These are phyloP conservation scores for Ogataea degrootiae DNA, from an alignment of 805 yeast genomes.

Conservation along the genomic window DNA sequence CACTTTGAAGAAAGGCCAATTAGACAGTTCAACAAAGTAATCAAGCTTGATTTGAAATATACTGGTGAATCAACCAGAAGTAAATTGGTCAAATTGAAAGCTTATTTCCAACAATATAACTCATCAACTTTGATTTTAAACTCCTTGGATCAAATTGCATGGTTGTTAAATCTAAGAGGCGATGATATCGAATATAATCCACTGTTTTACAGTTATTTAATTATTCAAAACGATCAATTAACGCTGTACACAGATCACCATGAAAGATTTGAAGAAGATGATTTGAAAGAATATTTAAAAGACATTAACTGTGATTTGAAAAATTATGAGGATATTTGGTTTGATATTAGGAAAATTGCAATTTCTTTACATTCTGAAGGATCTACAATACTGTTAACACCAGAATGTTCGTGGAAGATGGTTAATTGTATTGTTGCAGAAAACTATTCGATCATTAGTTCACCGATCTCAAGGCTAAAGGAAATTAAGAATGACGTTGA, in stretches of 20 bases:
- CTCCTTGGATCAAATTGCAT: conserved; percentile 80
- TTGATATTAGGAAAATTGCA: conserved; percentile 36
- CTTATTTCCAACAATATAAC: conserved; percentile 31
- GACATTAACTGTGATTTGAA: conserved; percentile 39
- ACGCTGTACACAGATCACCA: conserved; percentile 39
- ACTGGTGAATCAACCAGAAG: conserved; percentile 60
- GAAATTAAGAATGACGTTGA: conserved; percentile 47
- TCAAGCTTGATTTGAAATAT: conserved; percentile 45
- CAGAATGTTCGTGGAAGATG: conserved; percentile 65
- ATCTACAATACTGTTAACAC: conserved; percentile 45
- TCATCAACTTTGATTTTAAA: conserved; percentile 33
- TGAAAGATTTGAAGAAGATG: conserved; percentile 31
- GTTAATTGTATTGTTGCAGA: conserved; percentile 42
- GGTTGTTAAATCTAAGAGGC: conserved; percentile 79
- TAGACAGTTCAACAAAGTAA: conserved; percentile 46
- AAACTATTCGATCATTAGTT: conserved; percentile 38
- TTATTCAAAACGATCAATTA: conserved; percentile 38
- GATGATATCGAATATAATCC: conserved; percentile 52
- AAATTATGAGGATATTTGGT: conserved; percentile 44
- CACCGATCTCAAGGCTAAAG: conserved; percentile 56
- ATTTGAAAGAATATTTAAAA: conserved; percentile 35
- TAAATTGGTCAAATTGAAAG: conserved; percentile 49
- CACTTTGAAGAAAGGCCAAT: conserved; percentile 58
- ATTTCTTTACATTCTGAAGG: conserved; percentile 14
- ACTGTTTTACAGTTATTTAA: conserved; percentile 45